Evolutionary conservation across 768 basidiomycete genomes (phyloP), one percentile per base, ranked within the genome.

Genomic region (Melanogaster broomeanus): DNA sequence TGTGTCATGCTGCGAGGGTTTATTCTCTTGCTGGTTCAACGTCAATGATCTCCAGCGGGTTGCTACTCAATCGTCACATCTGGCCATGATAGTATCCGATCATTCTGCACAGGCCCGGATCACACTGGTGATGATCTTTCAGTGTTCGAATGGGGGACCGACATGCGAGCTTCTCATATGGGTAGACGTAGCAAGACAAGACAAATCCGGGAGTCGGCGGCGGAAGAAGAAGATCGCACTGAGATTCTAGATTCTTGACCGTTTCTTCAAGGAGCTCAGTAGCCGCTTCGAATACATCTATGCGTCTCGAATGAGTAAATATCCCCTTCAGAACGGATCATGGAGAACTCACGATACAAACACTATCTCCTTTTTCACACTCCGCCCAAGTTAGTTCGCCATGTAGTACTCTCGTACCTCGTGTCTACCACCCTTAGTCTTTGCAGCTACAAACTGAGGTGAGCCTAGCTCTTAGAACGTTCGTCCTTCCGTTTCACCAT

Each of bases 261-360:
- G 41, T 43, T 16, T 61, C 61, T 45, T 43, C 35, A 8, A 59
- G 24, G 9, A 61, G 43, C 10, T 61, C 55, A 8, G 56, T 43
- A 2, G 67, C 63, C 42, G 60, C 55, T 47, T 61, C 53, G 15
- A 53, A 48, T n/a, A n/a, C n/a, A n/a, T n/a, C n/a, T n/a, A n/a
- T n/a, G n/a, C n/a, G n/a, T n/a, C n/a, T n/a, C n/a, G n/a, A n/a
- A n/a, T n/a, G n/a, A n/a, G n/a, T n/a, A n/a, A n/a, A n/a, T n/a
- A n/a, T n/a, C n/a, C n/a, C n/a, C n/a, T n/a, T n/a, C n/a, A n/a
- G n/a, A n/a, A n/a, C n/a, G n/a, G n/a, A n/a, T n/a, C n/a, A n/a
- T n/a, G n/a, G n/a, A n/a, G n/a, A n/a, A n/a, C n/a, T n/a, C n/a
- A n/a, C n/a, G n/a, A n/a, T n/a, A n/a, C n/a, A n/a, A n/a, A n/a